phyloP scores from a whole-genome alignment of 129 eudicot genomes.

The Scalesia atractyloides region DNA sequence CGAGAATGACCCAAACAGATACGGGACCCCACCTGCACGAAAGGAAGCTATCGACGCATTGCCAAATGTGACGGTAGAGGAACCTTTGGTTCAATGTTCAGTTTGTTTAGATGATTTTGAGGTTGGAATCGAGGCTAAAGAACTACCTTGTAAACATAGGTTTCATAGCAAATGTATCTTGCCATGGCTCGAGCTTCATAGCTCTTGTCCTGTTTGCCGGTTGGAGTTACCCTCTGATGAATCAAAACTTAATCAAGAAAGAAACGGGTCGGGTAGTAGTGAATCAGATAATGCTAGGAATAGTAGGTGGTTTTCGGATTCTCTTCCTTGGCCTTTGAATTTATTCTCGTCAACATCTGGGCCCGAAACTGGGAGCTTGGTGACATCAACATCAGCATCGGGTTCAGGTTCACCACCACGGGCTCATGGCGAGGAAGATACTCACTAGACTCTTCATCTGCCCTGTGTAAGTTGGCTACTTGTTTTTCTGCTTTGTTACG shows the following conservation, averaged over 20 bases:
- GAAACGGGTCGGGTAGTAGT: constrained; percentile 3
- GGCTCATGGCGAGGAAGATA: constrained; percentile 26
- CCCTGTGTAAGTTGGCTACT: constrained; percentile 11
- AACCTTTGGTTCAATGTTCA: constrained; percentile 56
- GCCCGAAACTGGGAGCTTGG: constrained; percentile 34
- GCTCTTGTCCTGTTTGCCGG: constrained; percentile 92
- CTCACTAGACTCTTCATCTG: constrained; percentile 12
- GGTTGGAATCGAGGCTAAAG: constrained; percentile 63
- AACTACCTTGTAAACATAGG: constrained; percentile 90
- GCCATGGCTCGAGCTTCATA: constrained; percentile 93
- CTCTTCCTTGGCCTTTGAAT: constrained; percentile 80
- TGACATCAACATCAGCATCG: constrained; percentile 28
- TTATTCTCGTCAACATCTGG: constrained; percentile 56
- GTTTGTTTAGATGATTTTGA: constrained; percentile 93
- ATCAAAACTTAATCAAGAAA: constrained; percentile 47
- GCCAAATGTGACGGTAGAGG: constrained; percentile 58
- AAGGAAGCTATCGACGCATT: constrained; percentile 75
- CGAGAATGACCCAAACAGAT: constrained; percentile 82
- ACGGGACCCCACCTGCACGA: constrained; percentile 81
- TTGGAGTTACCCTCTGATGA: constrained; percentile 70
- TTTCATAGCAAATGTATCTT: constrained; percentile 75
- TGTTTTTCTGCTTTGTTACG: constrained; percentile 25
- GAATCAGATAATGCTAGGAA: constrained; percentile 14
- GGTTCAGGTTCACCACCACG: constrained; percentile 16
- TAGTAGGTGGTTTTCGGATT: constrained; percentile 45